Percentiles rank a stretch among this genome's conserved stretches.
Evolutionary conservation across 2,329 filamentous ascomycete species (phyloP).

Genomic region (Penicillium sp.): DNA sequence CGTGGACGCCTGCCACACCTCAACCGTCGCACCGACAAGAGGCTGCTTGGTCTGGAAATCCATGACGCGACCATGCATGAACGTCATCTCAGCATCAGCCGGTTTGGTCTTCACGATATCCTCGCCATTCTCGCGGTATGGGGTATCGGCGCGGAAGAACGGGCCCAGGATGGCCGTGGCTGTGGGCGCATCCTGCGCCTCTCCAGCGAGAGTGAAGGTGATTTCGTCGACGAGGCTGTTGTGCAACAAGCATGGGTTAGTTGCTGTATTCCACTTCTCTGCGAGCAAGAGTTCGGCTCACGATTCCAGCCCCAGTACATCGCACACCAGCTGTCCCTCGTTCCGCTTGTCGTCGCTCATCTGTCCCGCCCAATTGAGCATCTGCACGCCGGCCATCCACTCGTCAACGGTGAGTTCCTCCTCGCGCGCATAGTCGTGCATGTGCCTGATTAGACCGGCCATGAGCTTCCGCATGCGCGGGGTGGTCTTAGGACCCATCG

Average conservation of each 20-base stretch:
- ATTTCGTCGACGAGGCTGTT: constrained; percentile 73
- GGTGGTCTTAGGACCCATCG: constrained; percentile 68
- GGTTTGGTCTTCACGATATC: constrained; percentile 58
- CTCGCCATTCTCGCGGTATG: constrained; percentile 65
- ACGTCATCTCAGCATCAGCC: constrained; percentile 54
- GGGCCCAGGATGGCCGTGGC: constrained; percentile 79
- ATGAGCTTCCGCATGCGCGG: constrained; percentile 65
- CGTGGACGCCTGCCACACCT: constrained; percentile 77
- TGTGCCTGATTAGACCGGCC: constrained; percentile 52
- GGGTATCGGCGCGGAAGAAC: constrained; percentile 75
- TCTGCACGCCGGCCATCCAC: constrained; percentile 55
- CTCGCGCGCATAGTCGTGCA: constrained; percentile 60
- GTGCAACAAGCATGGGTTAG: background rate
- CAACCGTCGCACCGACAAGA: constrained; percentile 64
- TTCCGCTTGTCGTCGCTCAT: constrained; percentile 64
- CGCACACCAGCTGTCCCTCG: constrained; percentile 60
- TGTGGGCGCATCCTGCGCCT: constrained; percentile 57
- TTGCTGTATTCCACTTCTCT: background rate
- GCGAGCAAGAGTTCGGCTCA: constrained; percentile 30
- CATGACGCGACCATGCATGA: constrained; percentile 63
- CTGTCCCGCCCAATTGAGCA: constrained; percentile 61
- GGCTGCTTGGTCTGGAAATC: constrained; percentile 62
- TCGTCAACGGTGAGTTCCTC: constrained; percentile 59
- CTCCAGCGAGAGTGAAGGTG: constrained; percentile 62
- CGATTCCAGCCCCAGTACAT: constrained; percentile 59